phyloP scores from a whole-genome alignment of 1,284 basidiomycete species.

The Pascua sp. region DNA sequence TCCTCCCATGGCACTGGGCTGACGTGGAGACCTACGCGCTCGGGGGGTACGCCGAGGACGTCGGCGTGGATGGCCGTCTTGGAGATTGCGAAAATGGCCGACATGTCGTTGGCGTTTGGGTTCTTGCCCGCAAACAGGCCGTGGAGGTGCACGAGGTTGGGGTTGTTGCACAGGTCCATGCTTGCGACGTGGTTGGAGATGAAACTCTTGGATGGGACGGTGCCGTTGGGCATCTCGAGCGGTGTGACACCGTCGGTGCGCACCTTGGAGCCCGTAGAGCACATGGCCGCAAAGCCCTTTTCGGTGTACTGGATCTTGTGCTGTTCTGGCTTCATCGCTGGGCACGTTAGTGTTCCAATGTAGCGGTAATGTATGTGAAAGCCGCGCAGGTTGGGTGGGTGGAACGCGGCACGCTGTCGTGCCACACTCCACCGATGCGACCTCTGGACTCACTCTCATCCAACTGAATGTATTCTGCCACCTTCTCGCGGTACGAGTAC shows the following conservation, averaged over 20 bases:
- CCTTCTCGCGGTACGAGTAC: constrained; percentile 50
- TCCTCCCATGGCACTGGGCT: constrained; percentile 32
- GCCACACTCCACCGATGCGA: too few relatives aligned
- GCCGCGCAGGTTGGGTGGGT: too few relatives aligned
- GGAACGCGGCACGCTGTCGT: too few relatives aligned
- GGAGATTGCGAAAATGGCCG: constrained; percentile 40
- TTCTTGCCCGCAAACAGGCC: constrained; percentile 33
- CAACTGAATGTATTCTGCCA: constrained; percentile 50
- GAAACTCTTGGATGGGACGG: constrained; percentile 29
- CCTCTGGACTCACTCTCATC: constrained; percentile 36
- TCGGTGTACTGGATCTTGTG: too few relatives aligned
- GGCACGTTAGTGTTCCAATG: too few relatives aligned
- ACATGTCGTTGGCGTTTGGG: constrained; percentile 25
- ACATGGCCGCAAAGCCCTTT: too few relatives aligned
- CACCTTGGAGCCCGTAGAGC: too few relatives aligned
- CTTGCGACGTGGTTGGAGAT: constrained; percentile 29
- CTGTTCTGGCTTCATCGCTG: too few relatives aligned
- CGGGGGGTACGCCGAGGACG: constrained; percentile 46
- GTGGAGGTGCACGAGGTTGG: constrained; percentile 34
- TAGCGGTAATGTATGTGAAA: too few relatives aligned
- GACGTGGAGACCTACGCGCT: constrained; percentile 31
- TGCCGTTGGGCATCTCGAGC: background rate
- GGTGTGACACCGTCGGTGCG: too few relatives aligned
- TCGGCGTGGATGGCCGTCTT: constrained; percentile 44
- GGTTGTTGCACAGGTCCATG: constrained; percentile 43